phyloP scores from a whole-genome alignment of 163 green algal genomes.

The Coccomyxa subellipsoidea region DNA sequence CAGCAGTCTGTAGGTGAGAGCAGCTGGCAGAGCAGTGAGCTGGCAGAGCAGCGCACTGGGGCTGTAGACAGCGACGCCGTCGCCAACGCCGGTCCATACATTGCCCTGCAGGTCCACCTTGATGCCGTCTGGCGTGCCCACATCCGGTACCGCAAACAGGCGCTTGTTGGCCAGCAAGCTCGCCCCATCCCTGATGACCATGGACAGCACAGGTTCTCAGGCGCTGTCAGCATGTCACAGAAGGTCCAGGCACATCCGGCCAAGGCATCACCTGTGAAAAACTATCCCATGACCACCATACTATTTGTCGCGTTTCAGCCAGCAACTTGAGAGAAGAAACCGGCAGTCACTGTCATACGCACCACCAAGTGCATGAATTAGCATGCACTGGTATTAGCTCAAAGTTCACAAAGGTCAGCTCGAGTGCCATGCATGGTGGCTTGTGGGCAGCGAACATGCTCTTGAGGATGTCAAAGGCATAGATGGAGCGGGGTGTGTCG shows the following conservation, averaged over 20 bases:
- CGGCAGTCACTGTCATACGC: too few species aligned
- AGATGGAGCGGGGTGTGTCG: background rate
- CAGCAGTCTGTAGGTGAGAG: background rate
- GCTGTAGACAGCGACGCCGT: background rate
- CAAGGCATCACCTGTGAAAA: too few species aligned
- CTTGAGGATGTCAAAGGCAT: background rate
- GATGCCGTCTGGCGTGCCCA: background rate
- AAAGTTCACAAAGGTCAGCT: too few species aligned
- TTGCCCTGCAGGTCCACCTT: conserved; percentile 6
- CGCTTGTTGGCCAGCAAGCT: background rate
- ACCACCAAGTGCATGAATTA: too few species aligned
- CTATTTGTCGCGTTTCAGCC: too few species aligned
- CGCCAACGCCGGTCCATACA: background rate
- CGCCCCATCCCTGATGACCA: background rate
- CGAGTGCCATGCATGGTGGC: too few species aligned
- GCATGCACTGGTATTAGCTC: too few species aligned
- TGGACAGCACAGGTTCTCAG: background rate
- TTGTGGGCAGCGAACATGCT: background rate
- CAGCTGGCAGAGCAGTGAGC: background rate
- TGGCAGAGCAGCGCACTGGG: background rate
- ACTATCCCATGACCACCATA: too few species aligned
- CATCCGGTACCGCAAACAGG: background rate
- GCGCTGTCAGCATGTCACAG: too few species aligned
- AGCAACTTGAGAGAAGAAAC: too few species aligned
- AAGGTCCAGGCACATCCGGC: too few species aligned